Conservation (phyloP, 768 basidiomycete genomes). For the Trametes coccinea region DNA sequence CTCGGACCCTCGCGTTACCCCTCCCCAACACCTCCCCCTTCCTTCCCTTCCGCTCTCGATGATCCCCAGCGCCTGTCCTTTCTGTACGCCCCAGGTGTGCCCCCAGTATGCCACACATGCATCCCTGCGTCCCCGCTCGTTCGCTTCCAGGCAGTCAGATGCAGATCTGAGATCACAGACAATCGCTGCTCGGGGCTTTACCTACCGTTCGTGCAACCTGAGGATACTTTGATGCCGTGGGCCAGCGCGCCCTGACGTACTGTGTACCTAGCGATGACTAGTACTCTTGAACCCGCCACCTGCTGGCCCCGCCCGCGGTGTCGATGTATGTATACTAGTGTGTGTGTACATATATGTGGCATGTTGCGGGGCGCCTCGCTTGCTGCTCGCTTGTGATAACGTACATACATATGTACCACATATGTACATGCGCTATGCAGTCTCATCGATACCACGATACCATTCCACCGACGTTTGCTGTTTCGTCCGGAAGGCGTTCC, state of each 20-base stretch:
- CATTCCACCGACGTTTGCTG: neutral
- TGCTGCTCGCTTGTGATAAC: neutral
- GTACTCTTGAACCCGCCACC: neutral
- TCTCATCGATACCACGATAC: neutral
- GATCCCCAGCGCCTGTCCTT: neutral
- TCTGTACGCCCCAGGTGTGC: neutral
- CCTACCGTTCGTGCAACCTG: neutral
- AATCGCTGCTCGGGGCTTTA: neutral
- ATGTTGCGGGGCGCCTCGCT: neutral
- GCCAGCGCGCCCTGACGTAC: slow-evolving; percentile 6
- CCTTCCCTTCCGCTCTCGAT: no score
- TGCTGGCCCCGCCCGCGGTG: no score
- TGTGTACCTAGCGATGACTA: neutral
- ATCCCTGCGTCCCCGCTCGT: neutral
- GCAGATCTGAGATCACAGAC: slow-evolving; percentile 13
- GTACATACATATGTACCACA: neutral
- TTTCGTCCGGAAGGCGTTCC: neutral
- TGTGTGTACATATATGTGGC: neutral
- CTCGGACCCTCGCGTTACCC: neutral
- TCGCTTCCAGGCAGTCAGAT: neutral
- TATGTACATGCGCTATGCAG: neutral
- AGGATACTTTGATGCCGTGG: no score
- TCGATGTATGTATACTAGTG: neutral
- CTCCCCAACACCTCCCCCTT: neutral
- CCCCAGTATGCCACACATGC: neutral